Conservation (phyloP, 176 grass and related monocot genomes). For the Calamus simplicifolius region DNA sequence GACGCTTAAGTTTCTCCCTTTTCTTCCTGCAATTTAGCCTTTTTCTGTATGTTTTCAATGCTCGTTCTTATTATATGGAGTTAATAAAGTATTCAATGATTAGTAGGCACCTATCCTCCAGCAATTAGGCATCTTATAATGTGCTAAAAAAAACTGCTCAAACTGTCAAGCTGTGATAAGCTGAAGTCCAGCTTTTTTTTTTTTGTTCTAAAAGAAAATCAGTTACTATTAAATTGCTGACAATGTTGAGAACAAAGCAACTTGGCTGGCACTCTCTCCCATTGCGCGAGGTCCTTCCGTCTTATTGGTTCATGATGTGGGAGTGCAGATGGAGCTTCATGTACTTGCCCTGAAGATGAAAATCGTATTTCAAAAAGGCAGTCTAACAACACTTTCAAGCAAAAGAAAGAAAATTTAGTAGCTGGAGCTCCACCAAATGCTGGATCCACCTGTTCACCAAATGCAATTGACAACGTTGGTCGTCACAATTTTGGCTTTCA, state of each 20-base stretch:
- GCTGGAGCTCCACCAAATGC: slow-evolving; percentile 30
- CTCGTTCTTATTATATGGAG: too few species aligned
- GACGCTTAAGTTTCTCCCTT: too few species aligned
- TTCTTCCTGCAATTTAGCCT: too few species aligned
- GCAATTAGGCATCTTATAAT: too few species aligned
- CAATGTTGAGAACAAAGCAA: slow-evolving; percentile 97
- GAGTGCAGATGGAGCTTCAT: slow-evolving; percentile 64
- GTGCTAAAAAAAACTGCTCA: too few species aligned
- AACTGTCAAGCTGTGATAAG: neutral
- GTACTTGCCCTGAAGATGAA: slow-evolving; percentile 76
- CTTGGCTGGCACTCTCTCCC: slow-evolving; percentile 62
- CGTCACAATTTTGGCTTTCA: slow-evolving; percentile 20
- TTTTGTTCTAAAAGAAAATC: neutral
- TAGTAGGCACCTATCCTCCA: too few species aligned
- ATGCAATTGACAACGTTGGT: slow-evolving; percentile 33
- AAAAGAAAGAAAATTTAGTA: slow-evolving; percentile 26
- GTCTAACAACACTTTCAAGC: slow-evolving; percentile 3
- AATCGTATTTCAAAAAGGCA: slow-evolving; percentile 52
- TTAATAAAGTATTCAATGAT: too few species aligned
- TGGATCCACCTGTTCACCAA: slow-evolving; percentile 26
- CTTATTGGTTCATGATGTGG: slow-evolving; percentile 68
- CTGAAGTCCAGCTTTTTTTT: neutral
- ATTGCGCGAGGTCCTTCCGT: slow-evolving; percentile 86
- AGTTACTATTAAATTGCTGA: slow-evolving; percentile 31
- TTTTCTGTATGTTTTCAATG: too few species aligned